Percentiles rank a stretch among this genome's conserved stretches.
These are phyloP conservation scores for Bombardia bombarda DNA, from an alignment of 495 filamentous ascomycete genomes.

Conservation along the genomic window DNA sequence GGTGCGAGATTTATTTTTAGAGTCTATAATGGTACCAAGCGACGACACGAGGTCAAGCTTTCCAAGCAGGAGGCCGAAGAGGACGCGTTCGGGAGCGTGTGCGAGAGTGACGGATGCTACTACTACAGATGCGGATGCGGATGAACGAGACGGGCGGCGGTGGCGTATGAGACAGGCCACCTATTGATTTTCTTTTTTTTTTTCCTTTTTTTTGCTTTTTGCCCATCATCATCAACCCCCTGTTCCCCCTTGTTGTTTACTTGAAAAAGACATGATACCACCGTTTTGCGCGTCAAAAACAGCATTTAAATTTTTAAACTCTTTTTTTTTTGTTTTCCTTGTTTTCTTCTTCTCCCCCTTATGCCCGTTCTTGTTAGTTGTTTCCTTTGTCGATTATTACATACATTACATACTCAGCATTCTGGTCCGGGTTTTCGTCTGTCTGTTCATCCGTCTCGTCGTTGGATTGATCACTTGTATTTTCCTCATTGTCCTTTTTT, in stretches of 20 bases:
- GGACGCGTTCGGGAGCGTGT: background rate
- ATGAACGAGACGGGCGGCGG: background rate
- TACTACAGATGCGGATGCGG: no score
- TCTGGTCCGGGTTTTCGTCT: background rate
- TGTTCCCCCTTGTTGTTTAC: conserved; percentile 12
- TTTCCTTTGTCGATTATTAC: background rate
- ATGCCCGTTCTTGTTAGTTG: background rate
- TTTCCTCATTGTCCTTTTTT: no score
- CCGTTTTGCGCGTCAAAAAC: conserved; percentile 17
- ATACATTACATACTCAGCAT: background rate
- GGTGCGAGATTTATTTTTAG: conserved; percentile 10
- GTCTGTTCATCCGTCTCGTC: no score
- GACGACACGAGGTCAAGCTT: background rate
- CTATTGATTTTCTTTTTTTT: conserved; percentile 13
- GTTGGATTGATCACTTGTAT: no score
- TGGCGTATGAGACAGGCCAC: background rate
- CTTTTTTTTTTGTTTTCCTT: conserved; percentile 5
- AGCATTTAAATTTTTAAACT: no score
- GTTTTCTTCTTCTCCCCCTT: background rate
- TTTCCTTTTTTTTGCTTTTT: conserved; percentile 14
- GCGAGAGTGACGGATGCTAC: background rate
- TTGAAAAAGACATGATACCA: conserved; percentile 36
- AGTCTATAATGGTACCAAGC: conserved; percentile 4
- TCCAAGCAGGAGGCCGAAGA: no score
- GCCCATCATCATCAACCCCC: background rate